Percentiles rank a stretch among this genome's conserved stretches.
These are phyloP conservation scores for Penicillium olsonii DNA, from an alignment of 2,329 filamentous ascomycete species.

Conservation along the genomic window DNA sequence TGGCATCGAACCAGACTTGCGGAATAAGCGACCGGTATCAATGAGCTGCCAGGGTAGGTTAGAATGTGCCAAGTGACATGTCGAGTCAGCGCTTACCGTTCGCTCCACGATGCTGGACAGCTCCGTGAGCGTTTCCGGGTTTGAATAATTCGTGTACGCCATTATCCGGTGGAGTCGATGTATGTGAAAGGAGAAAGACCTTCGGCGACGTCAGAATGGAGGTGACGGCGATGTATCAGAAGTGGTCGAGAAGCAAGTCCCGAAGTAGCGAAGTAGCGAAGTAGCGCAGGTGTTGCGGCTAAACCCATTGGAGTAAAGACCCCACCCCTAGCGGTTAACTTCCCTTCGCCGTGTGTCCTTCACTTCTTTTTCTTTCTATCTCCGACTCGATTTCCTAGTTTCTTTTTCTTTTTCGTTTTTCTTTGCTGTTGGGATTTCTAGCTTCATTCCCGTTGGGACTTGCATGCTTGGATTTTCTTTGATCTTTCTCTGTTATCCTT, in stretches of 20 bases:
- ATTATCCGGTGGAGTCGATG: neutral
- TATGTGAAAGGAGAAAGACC: neutral
- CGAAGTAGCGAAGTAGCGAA: slow-evolving; percentile 5
- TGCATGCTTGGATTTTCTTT: slow-evolving; percentile 15
- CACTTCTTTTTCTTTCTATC: slow-evolving; percentile 7
- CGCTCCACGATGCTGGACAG: slow-evolving; percentile 13
- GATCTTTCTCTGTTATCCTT: slow-evolving; percentile 3
- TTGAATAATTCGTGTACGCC: slow-evolving; percentile 2
- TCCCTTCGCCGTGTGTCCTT: slow-evolving; percentile 28
- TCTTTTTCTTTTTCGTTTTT: slow-evolving; percentile 25
- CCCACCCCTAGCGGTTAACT: slow-evolving; percentile 26
- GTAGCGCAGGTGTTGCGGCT: slow-evolving; percentile 14
- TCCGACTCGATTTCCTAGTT: neutral
- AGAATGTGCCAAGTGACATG: slow-evolving; percentile 15
- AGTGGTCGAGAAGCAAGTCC: neutral
- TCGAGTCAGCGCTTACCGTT: slow-evolving; percentile 8
- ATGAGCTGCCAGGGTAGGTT: slow-evolving; percentile 36
- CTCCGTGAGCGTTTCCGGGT: slow-evolving; percentile 11
- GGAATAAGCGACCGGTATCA: slow-evolving; percentile 45
- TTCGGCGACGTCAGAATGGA: too few relatives aligned
- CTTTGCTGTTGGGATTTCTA: slow-evolving; percentile 28
- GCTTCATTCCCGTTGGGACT: slow-evolving; percentile 22
- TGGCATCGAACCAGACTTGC: slow-evolving; percentile 37
- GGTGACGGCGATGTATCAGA: neutral
- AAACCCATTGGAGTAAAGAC: slow-evolving; percentile 24